Evolutionary conservation across 257 asterid genomes (phyloP).

Genomic region (Solanum sitiens): DNA sequence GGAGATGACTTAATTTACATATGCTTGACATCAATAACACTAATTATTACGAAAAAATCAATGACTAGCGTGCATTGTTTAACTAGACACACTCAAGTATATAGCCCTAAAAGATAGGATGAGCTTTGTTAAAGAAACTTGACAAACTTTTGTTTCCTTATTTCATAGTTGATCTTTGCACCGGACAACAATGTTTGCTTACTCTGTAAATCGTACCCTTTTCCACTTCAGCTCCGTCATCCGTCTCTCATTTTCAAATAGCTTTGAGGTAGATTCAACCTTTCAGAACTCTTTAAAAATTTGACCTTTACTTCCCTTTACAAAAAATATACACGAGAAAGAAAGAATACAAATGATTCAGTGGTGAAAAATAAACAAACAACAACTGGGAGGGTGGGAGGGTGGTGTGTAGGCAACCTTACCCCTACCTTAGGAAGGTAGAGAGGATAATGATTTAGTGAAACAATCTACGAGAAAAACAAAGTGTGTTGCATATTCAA

Average conservation of each 20-base stretch:
- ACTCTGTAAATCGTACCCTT: conserved; percentile 49
- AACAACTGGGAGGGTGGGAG: too few relatives aligned
- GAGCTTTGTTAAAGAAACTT: conserved; percentile 42
- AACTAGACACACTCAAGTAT: background rate
- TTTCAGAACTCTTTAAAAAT: conserved; percentile 43
- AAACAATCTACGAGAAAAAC: background rate
- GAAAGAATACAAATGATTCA: too few relatives aligned
- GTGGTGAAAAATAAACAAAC: too few relatives aligned
- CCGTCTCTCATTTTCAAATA: conserved; percentile 29
- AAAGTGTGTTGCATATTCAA: background rate
- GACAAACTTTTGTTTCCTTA: conserved; percentile 53
- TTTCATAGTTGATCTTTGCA: conserved; percentile 41
- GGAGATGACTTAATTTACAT: background rate
- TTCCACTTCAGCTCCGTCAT: conserved; percentile 59
- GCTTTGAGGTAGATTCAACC: conserved; percentile 18
- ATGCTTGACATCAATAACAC: background rate
- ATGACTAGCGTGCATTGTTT: background rate
- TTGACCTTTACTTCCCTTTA: conserved; percentile 40
- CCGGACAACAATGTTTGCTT: conserved; percentile 39
- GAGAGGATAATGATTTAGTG: background rate
- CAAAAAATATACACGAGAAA: too few relatives aligned
- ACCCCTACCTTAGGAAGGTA: background rate
- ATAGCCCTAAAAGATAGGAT: conserved; percentile 43
- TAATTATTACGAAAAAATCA: background rate
- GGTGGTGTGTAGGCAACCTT: background rate